A percentile compares a stretch with the other conserved stretches of the same genome.
These are phyloP conservation scores for Monosporozyma yasuniensis DNA, from an alignment of 805 yeast species.

Conservation along the genomic window DNA sequence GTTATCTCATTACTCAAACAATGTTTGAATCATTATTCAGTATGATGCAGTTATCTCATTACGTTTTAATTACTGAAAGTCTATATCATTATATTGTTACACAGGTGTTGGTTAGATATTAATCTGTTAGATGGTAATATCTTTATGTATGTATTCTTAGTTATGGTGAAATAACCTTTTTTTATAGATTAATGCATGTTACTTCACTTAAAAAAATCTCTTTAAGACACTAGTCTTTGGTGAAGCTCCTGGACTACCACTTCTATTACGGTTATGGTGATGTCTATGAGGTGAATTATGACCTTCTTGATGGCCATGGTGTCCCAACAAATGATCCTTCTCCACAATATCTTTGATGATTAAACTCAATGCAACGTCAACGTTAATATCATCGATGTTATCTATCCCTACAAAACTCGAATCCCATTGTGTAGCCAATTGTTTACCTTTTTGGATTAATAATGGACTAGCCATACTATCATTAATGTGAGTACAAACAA, in stretches of 20 bases:
- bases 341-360: slow-evolving; percentile 55
- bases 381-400: slow-evolving; percentile 38
- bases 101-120: neutral
- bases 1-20: too few relatives aligned
- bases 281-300: neutral
- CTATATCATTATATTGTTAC: neutral
- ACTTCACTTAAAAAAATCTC: neutral
- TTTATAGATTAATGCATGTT: neutral
- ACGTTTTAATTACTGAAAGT: neutral
- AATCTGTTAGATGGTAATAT: neutral
- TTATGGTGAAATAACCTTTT: neutral
- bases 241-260: neutral
- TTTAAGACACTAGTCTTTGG: neutral
- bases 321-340: slow-evolving; percentile 23
- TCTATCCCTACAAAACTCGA: slow-evolving; percentile 61
- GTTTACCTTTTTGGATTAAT: slow-evolving; percentile 47
- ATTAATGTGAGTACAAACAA: slow-evolving; percentile 55
- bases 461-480: slow-evolving; percentile 53
- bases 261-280: neutral
- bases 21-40: neutral
- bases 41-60: neutral
- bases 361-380: slow-evolving; percentile 49
- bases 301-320: neutral
- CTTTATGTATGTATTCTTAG: neutral
- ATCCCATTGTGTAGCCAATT: slow-evolving; percentile 52